Evolutionary conservation across 2,329 filamentous ascomycete genomes (phyloP), one percentile per base, ranked within the genome.

Genomic region (Hymenoscyphus infarciens): DNA sequence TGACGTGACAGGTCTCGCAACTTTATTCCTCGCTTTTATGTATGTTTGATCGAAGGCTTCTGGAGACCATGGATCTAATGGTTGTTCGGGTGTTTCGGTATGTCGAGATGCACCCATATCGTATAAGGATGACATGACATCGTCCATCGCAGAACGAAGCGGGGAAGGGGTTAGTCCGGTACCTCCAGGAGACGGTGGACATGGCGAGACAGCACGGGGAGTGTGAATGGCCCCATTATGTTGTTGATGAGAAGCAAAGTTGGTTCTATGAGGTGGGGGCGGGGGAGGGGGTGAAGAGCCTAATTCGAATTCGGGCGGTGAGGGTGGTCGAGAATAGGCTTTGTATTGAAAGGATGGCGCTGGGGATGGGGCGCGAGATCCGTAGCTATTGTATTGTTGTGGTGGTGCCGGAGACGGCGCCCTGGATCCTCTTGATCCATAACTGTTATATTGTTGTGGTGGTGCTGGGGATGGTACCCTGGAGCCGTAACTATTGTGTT

Each of bases 121-220:
- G 73, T 96, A 89, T 53, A 99, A 77, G 61, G 95, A 96, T 68
- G 95, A 92, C 86, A 98, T 97, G 3, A 99, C 93, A 75, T 96
- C 94, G 73, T 98, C 94, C 92, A 99, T 99, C 1, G 95, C 95
- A 75, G 93, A 92, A 63, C 95, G 84, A 2, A 99, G 79, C 0
- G 95, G 95, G 2, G 95, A 98, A 1, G 95, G 95, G 0, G 95
- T 99, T 74, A 91, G 79, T 1, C 86, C 87, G 54, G 82, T 84
- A 45, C 80, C 79, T 55, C 82, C 85, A 1, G 90, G 87, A 5
- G 91, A 92, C 3, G 86, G 86, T 2, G 87, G 88, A 39, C 79
- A 81, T 0, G 89, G 88, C 1, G 90, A 91, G 6, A 81, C 80
- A 66, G 75, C 81, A 64, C 83, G 78, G 1, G 86, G 83, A 1